Base-by-base conservation (phyloP, 208 protist genomes). In the Lotmaria passim region DNA sequence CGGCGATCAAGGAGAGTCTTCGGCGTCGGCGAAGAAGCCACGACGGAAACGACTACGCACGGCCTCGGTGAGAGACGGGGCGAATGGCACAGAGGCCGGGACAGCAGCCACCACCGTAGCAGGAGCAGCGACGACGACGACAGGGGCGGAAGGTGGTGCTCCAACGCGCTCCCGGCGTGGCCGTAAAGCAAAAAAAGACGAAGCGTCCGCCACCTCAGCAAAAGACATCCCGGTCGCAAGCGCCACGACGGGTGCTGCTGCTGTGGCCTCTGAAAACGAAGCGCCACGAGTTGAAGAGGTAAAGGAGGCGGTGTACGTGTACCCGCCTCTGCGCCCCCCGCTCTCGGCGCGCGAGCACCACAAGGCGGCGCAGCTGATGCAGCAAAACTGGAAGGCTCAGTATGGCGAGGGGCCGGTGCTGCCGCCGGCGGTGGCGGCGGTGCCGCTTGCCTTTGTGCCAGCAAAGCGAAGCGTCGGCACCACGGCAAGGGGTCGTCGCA, bases 311-410 rank as follows among this genome's bases (percentile, higher is more conserved):
- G 62, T 46, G 53, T 82, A 79, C 74, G 53, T 68, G 2, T 89
- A 89, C 72, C 80, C 84, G 4, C 71, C 75, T 11, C 81, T 86
- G 47, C 82, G 86, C n/a, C 84, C 89, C 12, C 79, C 84, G 31
- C 76, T 94, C 33, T 58, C 68, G 7, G n/a, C 61, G 2, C 52
- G 63, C 6, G 83, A 90, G 56, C 81, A 82, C 38, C 39, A 81
- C 57, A 76, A 71, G 30, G 89, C 89, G 10, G 34, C 75, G 26
- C 64, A 71, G 43, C 52, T 78, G 10, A 30, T 90, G 47, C 80
- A 85, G 33, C 57, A 81, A 41, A 60, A 50, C 28, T 79, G 85
- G 71, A 73, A 77, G 58, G 79, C 43, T 38, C 65, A 69, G 62
- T 70, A 82, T 51, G 48, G 41, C 19, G 71, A 80, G 23, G 57